A percentile compares a stretch with the other conserved stretches of the same genome.
Evolutionary conservation across 1,139 yeast genomes (phyloP).

Genomic region (Yamadazyma jaroonii): DNA sequence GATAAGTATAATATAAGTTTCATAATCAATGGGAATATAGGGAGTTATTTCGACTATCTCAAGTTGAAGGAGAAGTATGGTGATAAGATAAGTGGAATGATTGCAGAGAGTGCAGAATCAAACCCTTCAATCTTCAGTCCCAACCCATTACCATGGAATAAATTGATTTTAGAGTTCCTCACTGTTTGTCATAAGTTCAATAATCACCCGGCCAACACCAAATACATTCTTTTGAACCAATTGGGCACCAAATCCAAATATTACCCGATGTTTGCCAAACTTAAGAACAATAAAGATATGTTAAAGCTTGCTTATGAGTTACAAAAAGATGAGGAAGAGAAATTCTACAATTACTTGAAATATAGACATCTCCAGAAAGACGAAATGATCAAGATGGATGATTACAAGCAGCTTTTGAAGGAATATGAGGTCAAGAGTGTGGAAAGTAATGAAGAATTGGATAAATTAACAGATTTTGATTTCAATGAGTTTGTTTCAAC

Average conservation of each 20-base stretch:
- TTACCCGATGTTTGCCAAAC: slow-evolving; percentile 55
- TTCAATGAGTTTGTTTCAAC: background rate
- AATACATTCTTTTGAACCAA: slow-evolving; percentile 74
- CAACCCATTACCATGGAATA: slow-evolving; percentile 53
- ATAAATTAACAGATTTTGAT: slow-evolving; percentile 5
- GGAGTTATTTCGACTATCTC: slow-evolving; percentile 52
- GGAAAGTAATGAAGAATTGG: slow-evolving; percentile 4
- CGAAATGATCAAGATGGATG: slow-evolving; percentile 19
- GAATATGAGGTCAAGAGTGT: background rate
- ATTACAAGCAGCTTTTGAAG: slow-evolving; percentile 15
- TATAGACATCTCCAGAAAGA: slow-evolving; percentile 36
- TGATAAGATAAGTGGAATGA: slow-evolving; percentile 75
- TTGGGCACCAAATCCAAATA: slow-evolving; percentile 73
- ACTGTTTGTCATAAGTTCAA: slow-evolving; percentile 53
- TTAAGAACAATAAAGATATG: slow-evolving; percentile 57
- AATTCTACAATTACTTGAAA: slow-evolving; percentile 22
- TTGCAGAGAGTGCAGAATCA: slow-evolving; percentile 85
- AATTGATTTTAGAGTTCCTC: slow-evolving; percentile 51
- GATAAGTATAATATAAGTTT: slow-evolving; percentile 64
- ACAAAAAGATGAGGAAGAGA: slow-evolving; percentile 23
- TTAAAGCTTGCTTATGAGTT: slow-evolving; percentile 25
- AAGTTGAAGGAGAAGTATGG: slow-evolving; percentile 52
- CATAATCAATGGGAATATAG: slow-evolving; percentile 77
- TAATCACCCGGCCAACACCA: slow-evolving; percentile 69
- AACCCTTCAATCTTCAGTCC: slow-evolving; percentile 75